A percentile compares a stretch with the other conserved stretches of the same genome.
These are phyloP conservation scores for Pseudogymnoascus sp. DNA, from an alignment of 2,329 filamentous ascomycete genomes.

Conservation along the genomic window DNA sequence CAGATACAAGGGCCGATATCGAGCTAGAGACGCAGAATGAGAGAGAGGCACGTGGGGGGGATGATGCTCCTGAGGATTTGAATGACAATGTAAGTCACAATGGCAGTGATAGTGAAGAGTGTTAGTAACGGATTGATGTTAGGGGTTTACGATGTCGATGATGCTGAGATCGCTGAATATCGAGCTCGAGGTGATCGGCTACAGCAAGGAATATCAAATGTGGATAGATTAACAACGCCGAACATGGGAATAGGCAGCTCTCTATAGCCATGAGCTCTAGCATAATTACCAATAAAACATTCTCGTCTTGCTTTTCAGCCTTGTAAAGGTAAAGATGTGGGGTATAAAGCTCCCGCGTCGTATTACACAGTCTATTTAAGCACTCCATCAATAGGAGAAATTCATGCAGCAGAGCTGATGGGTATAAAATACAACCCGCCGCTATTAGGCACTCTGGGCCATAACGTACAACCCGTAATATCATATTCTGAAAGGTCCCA, in stretches of 20 bases:
- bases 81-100: conserved; percentile 36
- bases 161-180: conserved; percentile 62
- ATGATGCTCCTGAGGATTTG: conserved; percentile 30
- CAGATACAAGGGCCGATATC: conserved; percentile 24
- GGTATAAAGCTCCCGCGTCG: neutral
- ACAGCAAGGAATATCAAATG: conserved; percentile 47
- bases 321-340: neutral
- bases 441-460: neutral
- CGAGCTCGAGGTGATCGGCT: conserved; percentile 56
- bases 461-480: neutral
- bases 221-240: conserved; percentile 45
- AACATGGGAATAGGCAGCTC: neutral
- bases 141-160: conserved; percentile 63
- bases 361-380: neutral
- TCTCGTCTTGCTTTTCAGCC: neutral
- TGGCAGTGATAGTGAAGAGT: neutral
- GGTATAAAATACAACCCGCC: neutral
- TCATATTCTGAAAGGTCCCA: neutral
- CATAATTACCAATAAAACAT: neutral
- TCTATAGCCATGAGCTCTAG: neutral
- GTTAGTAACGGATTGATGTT: conserved; percentile 11
- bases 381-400: neutral
- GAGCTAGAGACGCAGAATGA: conserved; percentile 30
- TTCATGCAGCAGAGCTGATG: neutral
- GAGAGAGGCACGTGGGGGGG: conserved; percentile 26